Percentiles rank a stretch among this genome's conserved stretches.
Conservation (phyloP, 768 basidiomycete genomes). For the Phaffia tasmanica region DNA sequence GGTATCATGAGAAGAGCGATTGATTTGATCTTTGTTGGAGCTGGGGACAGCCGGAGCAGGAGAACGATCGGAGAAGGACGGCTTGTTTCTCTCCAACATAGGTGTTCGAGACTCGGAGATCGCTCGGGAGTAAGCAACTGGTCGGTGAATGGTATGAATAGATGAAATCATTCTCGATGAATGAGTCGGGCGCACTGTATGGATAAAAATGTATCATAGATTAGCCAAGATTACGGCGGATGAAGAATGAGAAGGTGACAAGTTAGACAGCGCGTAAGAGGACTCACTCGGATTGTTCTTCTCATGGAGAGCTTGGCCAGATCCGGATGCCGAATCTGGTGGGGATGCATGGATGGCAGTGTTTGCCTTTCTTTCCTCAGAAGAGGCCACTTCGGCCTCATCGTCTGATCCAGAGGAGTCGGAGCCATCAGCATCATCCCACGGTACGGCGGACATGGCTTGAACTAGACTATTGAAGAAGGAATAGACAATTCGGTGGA, state of each 20-base stretch:
- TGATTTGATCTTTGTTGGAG: background rate
- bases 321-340: background rate
- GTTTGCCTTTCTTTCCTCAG: background rate
- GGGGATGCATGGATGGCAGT: background rate
- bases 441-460: slow-evolving; percentile 21
- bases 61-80: background rate
- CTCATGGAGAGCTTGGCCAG: background rate
- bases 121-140: slow-evolving; percentile 34
- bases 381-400: background rate
- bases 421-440: background rate
- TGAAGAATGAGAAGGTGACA: background rate
- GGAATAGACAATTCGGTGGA: background rate
- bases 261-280: background rate
- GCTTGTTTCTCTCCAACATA: background rate
- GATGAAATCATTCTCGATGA: slow-evolving; percentile 53
- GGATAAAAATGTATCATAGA: background rate
- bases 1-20: background rate
- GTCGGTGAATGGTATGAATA: slow-evolving; percentile 76
- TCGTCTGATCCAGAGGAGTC: slow-evolving; percentile 3
- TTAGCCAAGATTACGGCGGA: background rate
- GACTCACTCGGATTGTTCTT: background rate
- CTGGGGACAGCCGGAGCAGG: background rate
- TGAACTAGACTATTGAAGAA: slow-evolving; percentile 15
- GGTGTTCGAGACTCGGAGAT: background rate
- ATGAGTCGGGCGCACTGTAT: background rate